phyloP scores from a whole-genome alignment of 371 early-diverging fungal species.

The Antonospora locustae region DNA sequence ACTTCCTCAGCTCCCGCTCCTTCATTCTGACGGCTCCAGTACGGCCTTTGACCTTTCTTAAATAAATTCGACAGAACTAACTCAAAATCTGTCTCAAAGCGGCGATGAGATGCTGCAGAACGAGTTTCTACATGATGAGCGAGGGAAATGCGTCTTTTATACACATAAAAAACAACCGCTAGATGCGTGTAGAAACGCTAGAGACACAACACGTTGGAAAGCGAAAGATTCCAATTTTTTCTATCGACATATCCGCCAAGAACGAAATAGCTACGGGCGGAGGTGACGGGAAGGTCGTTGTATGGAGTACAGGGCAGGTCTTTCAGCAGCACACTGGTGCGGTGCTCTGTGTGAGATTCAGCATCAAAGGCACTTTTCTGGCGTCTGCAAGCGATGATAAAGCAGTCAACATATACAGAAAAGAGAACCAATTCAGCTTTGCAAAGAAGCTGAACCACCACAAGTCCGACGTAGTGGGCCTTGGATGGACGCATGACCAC shows the following conservation, averaged over 20 bases:
- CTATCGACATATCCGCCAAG: constrained; percentile 15
- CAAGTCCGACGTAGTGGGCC: constrained; percentile 37
- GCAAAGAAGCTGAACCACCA: constrained; percentile 29
- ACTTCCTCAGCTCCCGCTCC: too few species aligned
- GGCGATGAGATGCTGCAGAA: too few species aligned
- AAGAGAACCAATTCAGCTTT: constrained; percentile 12
- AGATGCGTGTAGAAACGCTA: constrained; percentile 30
- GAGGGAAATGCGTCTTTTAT: too few species aligned
- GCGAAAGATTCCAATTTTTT: constrained; percentile 34
- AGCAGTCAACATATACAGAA: constrained; percentile 33
- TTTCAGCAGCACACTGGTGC: constrained; percentile 47
- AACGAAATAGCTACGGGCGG: constrained; percentile 5
- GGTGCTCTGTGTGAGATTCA: constrained; percentile 46
- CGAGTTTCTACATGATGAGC: too few species aligned
- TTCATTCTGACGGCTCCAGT: too few species aligned
- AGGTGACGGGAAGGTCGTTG: constrained; percentile 34
- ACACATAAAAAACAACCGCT: too few species aligned
- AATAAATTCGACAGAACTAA: too few species aligned
- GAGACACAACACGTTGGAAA: constrained; percentile 21
- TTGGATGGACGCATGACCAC: constrained; percentile 34
- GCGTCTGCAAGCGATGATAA: constrained; percentile 52
- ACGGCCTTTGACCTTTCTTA: too few species aligned
- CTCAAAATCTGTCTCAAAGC: too few species aligned
- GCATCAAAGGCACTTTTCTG: constrained; percentile 26
- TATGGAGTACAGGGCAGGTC: constrained; percentile 23